Conservation (phyloP, 129 eudicot genomes). For the Pseudognaphalium luteoalbum region DNA sequence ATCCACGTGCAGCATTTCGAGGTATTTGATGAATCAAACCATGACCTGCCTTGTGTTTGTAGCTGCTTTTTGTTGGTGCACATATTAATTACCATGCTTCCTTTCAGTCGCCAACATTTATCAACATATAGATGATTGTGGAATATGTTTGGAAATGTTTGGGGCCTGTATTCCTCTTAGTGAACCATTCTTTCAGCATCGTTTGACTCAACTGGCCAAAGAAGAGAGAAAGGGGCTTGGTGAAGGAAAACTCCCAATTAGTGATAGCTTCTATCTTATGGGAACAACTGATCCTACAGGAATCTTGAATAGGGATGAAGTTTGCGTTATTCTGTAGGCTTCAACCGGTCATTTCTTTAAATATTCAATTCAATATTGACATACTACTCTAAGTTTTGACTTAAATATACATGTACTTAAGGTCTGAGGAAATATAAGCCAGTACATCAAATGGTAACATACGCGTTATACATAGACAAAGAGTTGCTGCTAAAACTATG, state of each 20-base stretch:
- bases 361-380: neutral
- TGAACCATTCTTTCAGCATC: constrained; percentile 57
- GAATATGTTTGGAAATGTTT: constrained; percentile 46
- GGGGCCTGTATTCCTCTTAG: constrained; percentile 55
- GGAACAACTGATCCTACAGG: constrained; percentile 89
- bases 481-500: neutral
- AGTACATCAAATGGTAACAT: neutral
- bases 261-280: constrained; percentile 67
- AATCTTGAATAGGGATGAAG: constrained; percentile 49
- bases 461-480: neutral
- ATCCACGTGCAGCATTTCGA: constrained; percentile 61
- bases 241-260: constrained; percentile 62
- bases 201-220: constrained; percentile 44
- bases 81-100: constrained; percentile 14
- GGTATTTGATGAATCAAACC: constrained; percentile 35
- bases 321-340: constrained; percentile 74
- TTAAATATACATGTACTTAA: neutral
- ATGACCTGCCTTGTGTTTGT: neutral
- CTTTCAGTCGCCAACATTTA: constrained; percentile 53
- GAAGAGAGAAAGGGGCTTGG: constrained; percentile 51
- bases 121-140: constrained; percentile 50
- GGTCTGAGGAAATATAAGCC: neutral
- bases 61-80: neutral
- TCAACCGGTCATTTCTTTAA: neutral
- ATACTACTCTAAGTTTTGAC: neutral